Evolutionary conservation across 2,329 filamentous ascomycete genomes (phyloP).

Genomic region (Alternaria hordeiaustralica): DNA sequence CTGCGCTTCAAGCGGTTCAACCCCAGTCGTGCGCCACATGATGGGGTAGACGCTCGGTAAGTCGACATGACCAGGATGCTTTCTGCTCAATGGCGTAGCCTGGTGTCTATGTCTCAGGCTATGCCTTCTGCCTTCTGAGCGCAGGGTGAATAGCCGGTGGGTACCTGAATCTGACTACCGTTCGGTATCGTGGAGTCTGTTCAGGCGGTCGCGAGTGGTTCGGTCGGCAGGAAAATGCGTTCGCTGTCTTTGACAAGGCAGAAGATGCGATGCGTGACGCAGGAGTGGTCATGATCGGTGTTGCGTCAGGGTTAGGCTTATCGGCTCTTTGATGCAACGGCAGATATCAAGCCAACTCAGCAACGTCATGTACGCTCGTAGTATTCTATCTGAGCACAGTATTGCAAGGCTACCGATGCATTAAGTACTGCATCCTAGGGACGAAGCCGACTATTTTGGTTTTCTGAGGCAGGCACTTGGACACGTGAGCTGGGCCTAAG

Average conservation of each 20-base stretch:
- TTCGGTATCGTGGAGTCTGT: neutral
- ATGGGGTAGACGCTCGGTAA: neutral
- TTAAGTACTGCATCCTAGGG: neutral
- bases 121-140: neutral
- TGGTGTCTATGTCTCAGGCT: neutral
- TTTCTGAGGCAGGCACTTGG: neutral
- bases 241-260: neutral
- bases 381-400: neutral
- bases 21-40: constrained; percentile 23
- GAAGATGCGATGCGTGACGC: neutral
- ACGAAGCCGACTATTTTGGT: neutral
- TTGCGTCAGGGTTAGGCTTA: neutral
- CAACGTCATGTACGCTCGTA: neutral
- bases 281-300: neutral
- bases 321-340: neutral
- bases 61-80: neutral
- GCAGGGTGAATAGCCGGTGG: constrained; percentile 20
- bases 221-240: constrained; percentile 5
- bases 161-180: constrained; percentile 14
- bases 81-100: neutral
- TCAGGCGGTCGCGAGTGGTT: neutral
- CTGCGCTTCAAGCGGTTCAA: constrained; percentile 21
- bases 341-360: neutral
- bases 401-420: neutral
- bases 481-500: neutral